Conservation (phyloP, 2,329 filamentous ascomycete genomes). For the Calonectria fujianensis region DNA sequence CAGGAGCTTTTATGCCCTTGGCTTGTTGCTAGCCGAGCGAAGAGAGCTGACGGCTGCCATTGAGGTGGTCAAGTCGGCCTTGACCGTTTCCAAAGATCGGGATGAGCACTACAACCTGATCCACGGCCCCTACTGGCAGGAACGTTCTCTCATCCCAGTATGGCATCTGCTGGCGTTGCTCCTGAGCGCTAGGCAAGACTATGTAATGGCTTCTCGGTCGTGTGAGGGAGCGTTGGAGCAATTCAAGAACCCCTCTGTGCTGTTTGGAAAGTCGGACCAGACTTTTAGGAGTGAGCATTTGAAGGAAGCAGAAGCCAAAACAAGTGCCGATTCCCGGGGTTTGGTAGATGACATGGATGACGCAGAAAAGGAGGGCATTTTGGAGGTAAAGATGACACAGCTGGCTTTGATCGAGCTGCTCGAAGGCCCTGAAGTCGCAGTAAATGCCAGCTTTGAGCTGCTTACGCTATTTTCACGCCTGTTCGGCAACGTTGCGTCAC, state of each 20-base stretch:
- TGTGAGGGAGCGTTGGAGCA: slow-evolving; percentile 95
- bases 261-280: slow-evolving; percentile 79
- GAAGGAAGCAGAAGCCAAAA: slow-evolving; percentile 69
- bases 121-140: slow-evolving; percentile 74
- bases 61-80: slow-evolving; percentile 85
- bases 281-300: slow-evolving; percentile 80
- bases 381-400: slow-evolving; percentile 98
- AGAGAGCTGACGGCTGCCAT: slow-evolving; percentile 88
- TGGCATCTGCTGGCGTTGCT: slow-evolving; percentile 95
- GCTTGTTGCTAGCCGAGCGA: slow-evolving; percentile 90
- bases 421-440: slow-evolving; percentile 88
- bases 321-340: slow-evolving; percentile 61
- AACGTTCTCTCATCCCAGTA: slow-evolving; percentile 82
- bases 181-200: slow-evolving; percentile 90
- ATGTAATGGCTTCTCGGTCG: slow-evolving; percentile 84
- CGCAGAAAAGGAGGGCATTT: slow-evolving; percentile 87
- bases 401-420: slow-evolving; percentile 87
- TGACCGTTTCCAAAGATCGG: slow-evolving; percentile 75
- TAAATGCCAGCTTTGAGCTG: slow-evolving; percentile 91
- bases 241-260: slow-evolving; percentile 81
- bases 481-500: slow-evolving; percentile 76
- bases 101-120: slow-evolving; percentile 66
- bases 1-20: slow-evolving; percentile 86
- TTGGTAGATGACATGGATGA: slow-evolving; percentile 87
- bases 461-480: slow-evolving; percentile 87